A percentile compares a stretch with the other conserved stretches of the same genome.
Conservation (phyloP, 129 eudicot genomes). For the Saposhnikovia divaricata region DNA sequence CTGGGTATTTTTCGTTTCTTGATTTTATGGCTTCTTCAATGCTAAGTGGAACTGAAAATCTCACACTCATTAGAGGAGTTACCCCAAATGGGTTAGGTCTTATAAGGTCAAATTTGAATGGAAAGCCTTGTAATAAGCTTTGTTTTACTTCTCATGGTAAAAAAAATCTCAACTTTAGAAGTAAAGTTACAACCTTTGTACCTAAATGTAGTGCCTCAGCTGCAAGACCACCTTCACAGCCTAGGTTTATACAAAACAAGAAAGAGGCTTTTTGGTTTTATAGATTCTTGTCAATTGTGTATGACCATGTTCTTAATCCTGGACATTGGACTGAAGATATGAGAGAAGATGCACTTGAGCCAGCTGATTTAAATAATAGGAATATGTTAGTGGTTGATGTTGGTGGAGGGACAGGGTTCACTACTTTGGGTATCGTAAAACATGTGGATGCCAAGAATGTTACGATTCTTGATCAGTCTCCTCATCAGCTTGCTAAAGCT, state of each 20-base stretch:
- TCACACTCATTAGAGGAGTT: slow-evolving; percentile 20
- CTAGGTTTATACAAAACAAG: slow-evolving; percentile 31
- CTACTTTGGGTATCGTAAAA: slow-evolving; percentile 27
- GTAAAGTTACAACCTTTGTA: slow-evolving; percentile 13
- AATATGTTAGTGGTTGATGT: slow-evolving; percentile 8
- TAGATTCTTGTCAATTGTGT: slow-evolving; percentile 29
- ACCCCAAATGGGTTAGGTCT: slow-evolving; percentile 43
- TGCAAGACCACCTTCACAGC: slow-evolving; percentile 27
- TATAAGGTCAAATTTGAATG: slow-evolving; percentile 31
- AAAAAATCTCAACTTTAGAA: not conserved
- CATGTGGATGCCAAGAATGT: slow-evolving; percentile 33
- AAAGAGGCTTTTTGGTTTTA: slow-evolving; percentile 38
- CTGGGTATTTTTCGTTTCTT: slow-evolving; percentile 15
- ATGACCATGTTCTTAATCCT: slow-evolving; percentile 30
- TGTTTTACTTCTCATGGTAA: slow-evolving; percentile 13
- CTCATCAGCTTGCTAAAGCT: slow-evolving; percentile 33
- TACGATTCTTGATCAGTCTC: slow-evolving; percentile 33
- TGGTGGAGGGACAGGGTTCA: slow-evolving; percentile 25
- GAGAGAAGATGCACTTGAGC: slow-evolving; percentile 24
- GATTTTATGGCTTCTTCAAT: slow-evolving; percentile 58
- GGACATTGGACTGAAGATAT: slow-evolving; percentile 29
- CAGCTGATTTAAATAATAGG: slow-evolving; percentile 7
- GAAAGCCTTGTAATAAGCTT: slow-evolving; percentile 23
- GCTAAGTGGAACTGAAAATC: slow-evolving; percentile 50
- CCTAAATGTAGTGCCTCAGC: slow-evolving; percentile 24